Evolutionary conservation across 352 stramenopile species (phyloP).

Genomic region (Discostella stelligera): DNA sequence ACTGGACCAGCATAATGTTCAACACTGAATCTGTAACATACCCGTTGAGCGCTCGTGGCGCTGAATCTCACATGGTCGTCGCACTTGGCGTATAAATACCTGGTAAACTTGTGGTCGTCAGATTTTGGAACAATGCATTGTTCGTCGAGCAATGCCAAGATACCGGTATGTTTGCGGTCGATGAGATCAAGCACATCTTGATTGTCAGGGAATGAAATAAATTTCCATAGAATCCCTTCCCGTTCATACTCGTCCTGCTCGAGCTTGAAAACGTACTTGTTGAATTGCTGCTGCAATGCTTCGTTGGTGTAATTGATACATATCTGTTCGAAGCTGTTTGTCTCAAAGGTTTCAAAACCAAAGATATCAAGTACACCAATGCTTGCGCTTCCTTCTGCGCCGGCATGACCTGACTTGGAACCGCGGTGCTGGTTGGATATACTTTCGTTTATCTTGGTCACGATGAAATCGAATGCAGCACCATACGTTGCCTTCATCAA

Average conservation of each 20-base stretch:
- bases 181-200: conserved; percentile 94
- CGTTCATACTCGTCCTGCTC: conserved; percentile 94
- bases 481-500: conserved; percentile 92
- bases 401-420: conserved; percentile 57
- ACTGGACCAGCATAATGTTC: conserved; percentile 91
- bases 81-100: conserved; percentile 50
- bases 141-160: conserved; percentile 92
- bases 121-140: conserved; percentile 87
- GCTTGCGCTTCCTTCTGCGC: conserved; percentile 81
- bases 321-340: conserved; percentile 91
- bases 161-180: conserved; percentile 84
- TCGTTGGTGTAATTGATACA: conserved; percentile 86
- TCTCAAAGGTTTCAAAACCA: conserved; percentile 73
- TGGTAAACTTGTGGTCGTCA: conserved; percentile 61
- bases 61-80: conserved; percentile 48
- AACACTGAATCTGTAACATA: conserved; percentile 54
- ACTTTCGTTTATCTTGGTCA: conserved; percentile 87
- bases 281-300: conserved; percentile 84
- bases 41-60: conserved; percentile 32
- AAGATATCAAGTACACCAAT: conserved; percentile 56
- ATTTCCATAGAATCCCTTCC: conserved; percentile 92
- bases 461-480: conserved; percentile 92
- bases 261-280: conserved; percentile 86
- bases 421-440: conserved; percentile 26
- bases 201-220: conserved; percentile 97